Evolutionary conservation across 2,329 filamentous ascomycete genomes (phyloP).

Genomic region (Pseudogymnoascus sp.): DNA sequence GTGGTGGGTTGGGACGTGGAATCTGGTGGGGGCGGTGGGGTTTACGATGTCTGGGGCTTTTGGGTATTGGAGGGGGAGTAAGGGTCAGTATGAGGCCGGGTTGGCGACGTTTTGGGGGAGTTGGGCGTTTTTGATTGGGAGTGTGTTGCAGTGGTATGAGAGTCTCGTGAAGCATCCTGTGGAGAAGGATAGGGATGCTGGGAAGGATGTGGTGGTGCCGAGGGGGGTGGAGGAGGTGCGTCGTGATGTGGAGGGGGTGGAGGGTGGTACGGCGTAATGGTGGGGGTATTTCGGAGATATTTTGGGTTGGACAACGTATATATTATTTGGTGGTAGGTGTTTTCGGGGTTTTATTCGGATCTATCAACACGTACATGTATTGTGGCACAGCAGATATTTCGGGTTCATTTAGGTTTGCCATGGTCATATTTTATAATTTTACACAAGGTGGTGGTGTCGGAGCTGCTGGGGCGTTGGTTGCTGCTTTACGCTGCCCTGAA

Average conservation of each 20-base stretch:
- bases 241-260: background rate
- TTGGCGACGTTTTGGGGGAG: constrained; percentile 42
- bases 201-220: constrained; percentile 10
- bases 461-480: too few species aligned
- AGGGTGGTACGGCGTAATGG: background rate
- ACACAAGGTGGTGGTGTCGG: too few species aligned
- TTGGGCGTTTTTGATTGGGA: constrained; percentile 42
- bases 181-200: constrained; percentile 23
- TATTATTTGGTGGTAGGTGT: background rate
- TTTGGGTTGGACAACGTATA: background rate
- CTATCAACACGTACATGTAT: background rate
- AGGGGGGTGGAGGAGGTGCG: background rate
- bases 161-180: constrained; percentile 39
- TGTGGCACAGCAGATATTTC: background rate
- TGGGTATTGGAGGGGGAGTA: constrained; percentile 37
- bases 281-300: background rate
- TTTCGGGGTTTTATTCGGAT: background rate
- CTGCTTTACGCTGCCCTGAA: too few species aligned
- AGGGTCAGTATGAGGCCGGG: constrained; percentile 38
- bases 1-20: constrained; percentile 61
- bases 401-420: background rate
- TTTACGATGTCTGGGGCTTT: constrained; percentile 54
- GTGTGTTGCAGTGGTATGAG: constrained; percentile 40
- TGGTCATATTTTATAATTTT: too few species aligned
- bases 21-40: constrained; percentile 52